These are phyloP conservation scores for Lasiosphaeria hispida DNA, from an alignment of 495 filamentous ascomycete species.

Conservation along the genomic window DNA sequence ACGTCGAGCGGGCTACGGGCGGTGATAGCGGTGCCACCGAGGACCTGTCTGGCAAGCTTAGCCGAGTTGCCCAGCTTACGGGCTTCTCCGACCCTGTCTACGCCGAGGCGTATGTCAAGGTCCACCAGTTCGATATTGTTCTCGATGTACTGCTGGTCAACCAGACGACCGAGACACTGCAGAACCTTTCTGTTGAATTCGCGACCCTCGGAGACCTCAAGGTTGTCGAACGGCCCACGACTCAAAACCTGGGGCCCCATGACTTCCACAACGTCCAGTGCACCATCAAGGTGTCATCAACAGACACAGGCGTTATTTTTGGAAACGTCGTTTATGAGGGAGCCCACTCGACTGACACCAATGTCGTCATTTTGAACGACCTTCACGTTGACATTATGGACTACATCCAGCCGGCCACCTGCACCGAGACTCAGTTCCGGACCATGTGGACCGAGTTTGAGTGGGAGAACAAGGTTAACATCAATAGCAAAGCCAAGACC, in stretches of 20 bases:
- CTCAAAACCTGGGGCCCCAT: slow-evolving; percentile 89
- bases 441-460: slow-evolving; percentile 99
- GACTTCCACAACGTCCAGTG: slow-evolving; percentile 98
- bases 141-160: slow-evolving; percentile 97
- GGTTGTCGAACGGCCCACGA: slow-evolving; percentile 93
- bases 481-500: slow-evolving; percentile 92
- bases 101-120: slow-evolving; percentile 96
- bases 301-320: slow-evolving; percentile 98
- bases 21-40: slow-evolving; percentile 75
- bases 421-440: slow-evolving; percentile 96
- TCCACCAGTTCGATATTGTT: slow-evolving; percentile 98
- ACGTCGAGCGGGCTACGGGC: slow-evolving; percentile 91
- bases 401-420: slow-evolving; percentile 96
- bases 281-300: slow-evolving; percentile 98
- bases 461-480: slow-evolving; percentile 99
- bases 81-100: slow-evolving; percentile 99
- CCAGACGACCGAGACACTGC: slow-evolving; percentile 93
- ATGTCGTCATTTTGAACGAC: slow-evolving; percentile 98
- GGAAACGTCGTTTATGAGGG: slow-evolving; percentile 99
- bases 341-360: slow-evolving; percentile 88
- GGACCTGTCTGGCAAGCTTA: slow-evolving; percentile 88
- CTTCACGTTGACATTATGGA: slow-evolving; percentile 99
- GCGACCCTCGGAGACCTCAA: slow-evolving; percentile 97
- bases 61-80: slow-evolving; percentile 93
- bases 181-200: slow-evolving; percentile 97